A percentile compares a stretch with the other conserved stretches of the same genome.
These are phyloP conservation scores for Phalaenopsis hybrid DNA, from an alignment of 116 monocot genomes.

Conservation along the genomic window DNA sequence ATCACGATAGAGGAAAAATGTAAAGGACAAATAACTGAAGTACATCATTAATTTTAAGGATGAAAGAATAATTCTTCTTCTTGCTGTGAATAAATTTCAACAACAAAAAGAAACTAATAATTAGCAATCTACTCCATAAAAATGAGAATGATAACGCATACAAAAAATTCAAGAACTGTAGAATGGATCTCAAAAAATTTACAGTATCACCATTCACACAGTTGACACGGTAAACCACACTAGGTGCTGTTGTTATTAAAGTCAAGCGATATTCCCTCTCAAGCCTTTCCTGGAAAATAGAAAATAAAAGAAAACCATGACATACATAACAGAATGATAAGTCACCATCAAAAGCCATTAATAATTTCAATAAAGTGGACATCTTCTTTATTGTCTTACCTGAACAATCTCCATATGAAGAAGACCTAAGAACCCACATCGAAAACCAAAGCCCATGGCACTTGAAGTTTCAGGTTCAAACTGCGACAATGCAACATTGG, in stretches of 20 bases:
- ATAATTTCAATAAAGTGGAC: not conserved
- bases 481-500: conserved; percentile 18
- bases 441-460: conserved; percentile 98
- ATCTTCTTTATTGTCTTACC: conserved; percentile 24
- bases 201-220: conserved; percentile 71
- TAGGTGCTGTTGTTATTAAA: conserved; percentile 96
- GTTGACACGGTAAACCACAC: conserved; percentile 86
- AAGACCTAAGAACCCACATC: conserved; percentile 92
- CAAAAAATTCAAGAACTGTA: not conserved
- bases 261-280: conserved; percentile 90
- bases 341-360: not conserved
- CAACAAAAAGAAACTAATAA: not conserved
- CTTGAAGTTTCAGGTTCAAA: conserved; percentile 95
- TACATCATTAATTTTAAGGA: not conserved
- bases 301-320: conserved; percentile 1
- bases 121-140: too few relatives aligned
- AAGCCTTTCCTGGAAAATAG: conserved; percentile 74
- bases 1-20: not conserved
- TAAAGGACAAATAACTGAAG: not conserved
- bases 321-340: not conserved
- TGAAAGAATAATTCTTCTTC: not conserved
- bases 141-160: too few relatives aligned
- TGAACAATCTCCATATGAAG: conserved; percentile 99
- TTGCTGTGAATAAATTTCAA: not conserved
- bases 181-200: conserved; percentile 32